phyloP scores from a whole-genome alignment of 495 filamentous ascomycete species.

The Penicillium waksmanii region DNA sequence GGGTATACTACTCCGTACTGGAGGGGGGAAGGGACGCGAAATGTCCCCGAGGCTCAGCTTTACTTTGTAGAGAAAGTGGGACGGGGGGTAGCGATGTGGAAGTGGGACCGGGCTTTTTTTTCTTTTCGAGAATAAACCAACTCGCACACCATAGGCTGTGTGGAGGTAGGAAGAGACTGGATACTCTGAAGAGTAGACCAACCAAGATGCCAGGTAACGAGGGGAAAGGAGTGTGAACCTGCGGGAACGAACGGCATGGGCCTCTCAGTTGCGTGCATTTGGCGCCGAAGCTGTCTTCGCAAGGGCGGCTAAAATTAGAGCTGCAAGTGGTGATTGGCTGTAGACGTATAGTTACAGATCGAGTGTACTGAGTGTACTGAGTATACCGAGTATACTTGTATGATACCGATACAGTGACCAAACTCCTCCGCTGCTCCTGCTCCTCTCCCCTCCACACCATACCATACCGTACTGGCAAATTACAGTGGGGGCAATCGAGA shows the following conservation, averaged over 20 bases:
- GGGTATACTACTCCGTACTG: neutral
- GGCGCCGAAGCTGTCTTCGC: constrained; percentile 38
- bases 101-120: constrained; percentile 2
- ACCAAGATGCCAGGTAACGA: neutral
- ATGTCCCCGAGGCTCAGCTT: constrained; percentile 17
- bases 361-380: too few species aligned
- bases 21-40: neutral
- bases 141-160: constrained; percentile 10
- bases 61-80: constrained; percentile 11
- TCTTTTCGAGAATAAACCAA: constrained; percentile 10
- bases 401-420: too few species aligned
- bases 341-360: too few species aligned
- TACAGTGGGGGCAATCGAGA: constrained; percentile 22
- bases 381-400: neutral
- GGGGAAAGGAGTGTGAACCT: constrained; percentile 1
- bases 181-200: neutral
- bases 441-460: neutral
- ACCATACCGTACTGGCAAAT: neutral
- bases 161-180: neutral
- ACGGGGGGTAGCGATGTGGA: neutral
- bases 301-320: constrained; percentile 52
- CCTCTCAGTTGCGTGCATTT: constrained; percentile 43
- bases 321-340: constrained; percentile 27
- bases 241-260: constrained; percentile 13
- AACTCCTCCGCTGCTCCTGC: too few species aligned